Base-by-base conservation (phyloP, 345 rosid species). In the Sonneratia alba region DNA sequence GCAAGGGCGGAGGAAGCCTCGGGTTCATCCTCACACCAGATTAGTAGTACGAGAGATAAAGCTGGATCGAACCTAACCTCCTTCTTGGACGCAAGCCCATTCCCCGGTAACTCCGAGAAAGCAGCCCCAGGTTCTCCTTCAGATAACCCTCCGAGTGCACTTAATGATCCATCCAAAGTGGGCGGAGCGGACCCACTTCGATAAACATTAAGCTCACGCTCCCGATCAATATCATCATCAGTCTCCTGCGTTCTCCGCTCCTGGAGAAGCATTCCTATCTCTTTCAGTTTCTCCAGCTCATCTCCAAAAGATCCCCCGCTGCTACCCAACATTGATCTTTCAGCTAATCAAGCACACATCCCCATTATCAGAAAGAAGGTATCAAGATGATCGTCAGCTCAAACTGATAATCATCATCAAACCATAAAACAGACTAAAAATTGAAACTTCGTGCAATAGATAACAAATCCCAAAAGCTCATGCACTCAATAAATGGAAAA, bases 181-280 rank as follows among this genome's bases (percentile, higher is more conserved):
- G 98, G 98, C 0, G 98, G 98, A 10, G 98, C 97, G 14, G 98
- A 93, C 76, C 97, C 98, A 78, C 97, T 91, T 80, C 98, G 75
- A 73, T 79, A 88, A 70, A 89, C 77, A 70, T 79, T 86, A 66
- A 87, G 87, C 67, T 89, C 97, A 38, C 84, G 72, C 77, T 68
- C 70, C 55, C 16, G 53, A 27, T 27, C 32, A 27, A 27, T 27
- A 27, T 27, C 32, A 68, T 68, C 56, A 83, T 78, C 70, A 79
- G 80, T 27, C 81, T 84, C 80, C 79, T 79, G 51, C 79, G 18
- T 67, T 53, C 84, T 80, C 75, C 82, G 87, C 72, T 86, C 88
- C 67, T 85, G 81, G 40, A 83, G 78, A 78, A 88, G 81, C 74
- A 80, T 24, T 22, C 88, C 93, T 76, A 92, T 81, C 75, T 92